A percentile compares a stretch with the other conserved stretches of the same genome.
These are phyloP conservation scores for Vitis riparia DNA, from an alignment of 164 flowering plant species.

Conservation along the genomic window DNA sequence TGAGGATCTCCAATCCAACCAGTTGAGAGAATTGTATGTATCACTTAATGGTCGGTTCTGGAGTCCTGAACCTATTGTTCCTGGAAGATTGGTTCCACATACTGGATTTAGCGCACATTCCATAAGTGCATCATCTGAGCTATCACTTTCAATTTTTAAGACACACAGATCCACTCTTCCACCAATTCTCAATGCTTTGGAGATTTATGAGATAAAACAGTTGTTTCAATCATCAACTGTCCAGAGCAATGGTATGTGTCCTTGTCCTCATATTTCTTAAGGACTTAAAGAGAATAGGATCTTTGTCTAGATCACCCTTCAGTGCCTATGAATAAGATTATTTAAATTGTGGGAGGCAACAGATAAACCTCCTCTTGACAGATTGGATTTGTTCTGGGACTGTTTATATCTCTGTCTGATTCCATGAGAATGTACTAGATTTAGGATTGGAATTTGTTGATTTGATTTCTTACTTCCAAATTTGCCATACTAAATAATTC, in stretches of 20 bases:
- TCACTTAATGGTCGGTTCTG: slow-evolving; percentile 5
- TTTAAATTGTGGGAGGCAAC: too few species aligned
- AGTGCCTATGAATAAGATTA: too few species aligned
- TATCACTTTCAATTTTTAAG: not conserved
- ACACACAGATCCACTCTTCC: slow-evolving; percentile 19
- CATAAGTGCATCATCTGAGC: not conserved
- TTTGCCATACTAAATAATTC: too few species aligned
- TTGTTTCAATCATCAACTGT: slow-evolving; percentile 12
- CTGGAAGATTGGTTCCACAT: slow-evolving; percentile 5
- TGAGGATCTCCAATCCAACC: slow-evolving; percentile 5
- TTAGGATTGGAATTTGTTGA: too few species aligned
- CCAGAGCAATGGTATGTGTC: slow-evolving; percentile 24
- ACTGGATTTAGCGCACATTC: not conserved
- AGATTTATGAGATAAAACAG: slow-evolving; percentile 17
- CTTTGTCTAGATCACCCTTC: too few species aligned
- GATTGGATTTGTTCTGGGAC: too few species aligned
- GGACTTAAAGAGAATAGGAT: too few species aligned
- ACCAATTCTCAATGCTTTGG: slow-evolving; percentile 39
- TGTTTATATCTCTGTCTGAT: too few species aligned
- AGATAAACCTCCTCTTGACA: too few species aligned
- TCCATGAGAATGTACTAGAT: too few species aligned
- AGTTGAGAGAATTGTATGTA: slow-evolving; percentile 33
- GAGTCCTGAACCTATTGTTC: slow-evolving; percentile 6
- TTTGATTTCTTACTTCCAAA: too few species aligned
- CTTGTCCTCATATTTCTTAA: too few species aligned